phyloP scores from a whole-genome alignment of 495 filamentous ascomycete species.

The Penicillium cataractarum region DNA sequence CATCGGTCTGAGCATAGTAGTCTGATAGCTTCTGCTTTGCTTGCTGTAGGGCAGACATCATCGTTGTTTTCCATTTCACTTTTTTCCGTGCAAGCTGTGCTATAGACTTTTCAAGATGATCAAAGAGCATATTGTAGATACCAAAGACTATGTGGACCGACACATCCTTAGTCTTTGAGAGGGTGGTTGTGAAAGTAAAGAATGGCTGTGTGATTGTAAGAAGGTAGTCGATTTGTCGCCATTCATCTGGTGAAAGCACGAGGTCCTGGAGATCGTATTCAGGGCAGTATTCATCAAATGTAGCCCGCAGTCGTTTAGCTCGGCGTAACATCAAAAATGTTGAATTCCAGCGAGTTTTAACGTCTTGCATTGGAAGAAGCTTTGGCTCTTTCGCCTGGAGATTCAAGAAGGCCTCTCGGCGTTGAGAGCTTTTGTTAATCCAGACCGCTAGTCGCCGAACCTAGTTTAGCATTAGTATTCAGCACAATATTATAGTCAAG shows the following conservation, averaged over 20 bases:
- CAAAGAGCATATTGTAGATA: conserved; percentile 25
- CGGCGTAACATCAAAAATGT: conserved; percentile 20
- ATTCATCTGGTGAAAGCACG: conserved; percentile 21
- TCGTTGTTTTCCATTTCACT: conserved; percentile 16
- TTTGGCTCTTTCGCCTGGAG: conserved; percentile 18
- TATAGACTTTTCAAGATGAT: conserved; percentile 10
- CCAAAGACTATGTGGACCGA: conserved; percentile 19
- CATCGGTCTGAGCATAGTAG: conserved; percentile 25
- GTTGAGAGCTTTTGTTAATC: conserved; percentile 6
- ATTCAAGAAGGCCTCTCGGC: conserved; percentile 3
- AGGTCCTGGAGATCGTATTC: too few species aligned
- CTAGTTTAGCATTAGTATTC: neutral
- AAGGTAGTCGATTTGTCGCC: conserved; percentile 27
- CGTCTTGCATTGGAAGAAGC: conserved; percentile 29
- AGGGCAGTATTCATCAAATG: conserved; percentile 15
- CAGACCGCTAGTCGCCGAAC: conserved; percentile 2
- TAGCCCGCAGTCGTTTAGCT: conserved; percentile 14
- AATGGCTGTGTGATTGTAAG: conserved; percentile 19
- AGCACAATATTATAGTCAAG: too few species aligned
- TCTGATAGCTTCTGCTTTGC: conserved; percentile 12
- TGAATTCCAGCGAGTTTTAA: conserved; percentile 9
- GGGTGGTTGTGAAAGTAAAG: conserved; percentile 12
- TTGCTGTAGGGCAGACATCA: conserved; percentile 12
- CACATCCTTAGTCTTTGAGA: conserved; percentile 22
- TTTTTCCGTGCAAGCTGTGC: conserved; percentile 8